These are phyloP conservation scores for Balakata baccata DNA, from an alignment of 345 rosid genomes.

Conservation along the genomic window DNA sequence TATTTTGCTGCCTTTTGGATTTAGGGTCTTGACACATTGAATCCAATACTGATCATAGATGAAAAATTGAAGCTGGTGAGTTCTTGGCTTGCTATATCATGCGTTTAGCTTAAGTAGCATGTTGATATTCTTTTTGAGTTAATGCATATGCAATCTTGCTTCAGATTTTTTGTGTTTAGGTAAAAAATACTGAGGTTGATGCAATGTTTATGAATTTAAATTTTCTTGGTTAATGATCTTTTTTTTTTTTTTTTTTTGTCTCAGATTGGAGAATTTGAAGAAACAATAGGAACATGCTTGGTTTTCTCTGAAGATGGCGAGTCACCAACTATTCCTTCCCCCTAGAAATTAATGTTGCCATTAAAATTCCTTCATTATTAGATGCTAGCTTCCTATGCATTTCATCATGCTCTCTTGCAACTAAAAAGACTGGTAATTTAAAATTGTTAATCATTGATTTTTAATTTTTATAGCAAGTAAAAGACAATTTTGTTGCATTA, in stretches of 20 bases:
- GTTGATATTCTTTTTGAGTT: neutral
- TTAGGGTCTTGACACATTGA: slow-evolving; percentile 58
- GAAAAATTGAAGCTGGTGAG: slow-evolving; percentile 56
- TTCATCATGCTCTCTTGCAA: neutral
- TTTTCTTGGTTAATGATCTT: neutral
- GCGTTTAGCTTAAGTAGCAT: neutral
- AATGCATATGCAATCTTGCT: neutral
- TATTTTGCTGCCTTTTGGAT: neutral
- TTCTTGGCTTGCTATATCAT: neutral
- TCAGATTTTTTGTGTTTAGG: neutral
- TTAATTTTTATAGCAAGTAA: no score
- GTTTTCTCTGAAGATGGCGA: slow-evolving; percentile 50
- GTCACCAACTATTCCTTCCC: slow-evolving; percentile 15
- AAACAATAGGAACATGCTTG: slow-evolving; percentile 57
- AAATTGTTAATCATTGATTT: neutral
- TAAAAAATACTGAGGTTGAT: neutral
- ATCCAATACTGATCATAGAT: slow-evolving; percentile 50
- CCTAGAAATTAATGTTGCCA: neutral
- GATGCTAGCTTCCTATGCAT: slow-evolving; percentile 1
- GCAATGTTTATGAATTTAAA: neutral
- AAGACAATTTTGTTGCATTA: no score
- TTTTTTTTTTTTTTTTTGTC: neutral
- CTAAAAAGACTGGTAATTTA: neutral
- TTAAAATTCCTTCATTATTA: neutral
- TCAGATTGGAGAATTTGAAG: slow-evolving; percentile 61